phyloP scores from a whole-genome alignment of 352 stramenopile genomes.

The Phytophthora europaea region DNA sequence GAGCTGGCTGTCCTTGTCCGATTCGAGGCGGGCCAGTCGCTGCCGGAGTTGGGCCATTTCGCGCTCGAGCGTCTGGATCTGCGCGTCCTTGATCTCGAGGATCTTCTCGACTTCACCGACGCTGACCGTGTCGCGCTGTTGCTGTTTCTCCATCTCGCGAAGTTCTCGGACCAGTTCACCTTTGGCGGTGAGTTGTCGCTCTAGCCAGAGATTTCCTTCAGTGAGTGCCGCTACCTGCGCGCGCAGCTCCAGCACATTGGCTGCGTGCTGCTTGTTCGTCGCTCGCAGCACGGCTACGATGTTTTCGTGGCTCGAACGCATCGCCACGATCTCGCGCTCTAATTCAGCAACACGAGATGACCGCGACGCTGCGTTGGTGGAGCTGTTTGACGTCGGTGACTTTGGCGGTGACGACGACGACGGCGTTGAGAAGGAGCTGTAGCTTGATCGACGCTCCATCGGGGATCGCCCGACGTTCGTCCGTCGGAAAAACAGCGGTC shows the following conservation, averaged over 20 bases:
- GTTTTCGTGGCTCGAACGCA: conserved; percentile 78
- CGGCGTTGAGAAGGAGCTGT: conserved; percentile 30
- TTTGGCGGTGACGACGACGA: conserved; percentile 20
- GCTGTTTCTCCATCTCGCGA: conserved; percentile 52
- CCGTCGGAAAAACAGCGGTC: conserved; percentile 54
- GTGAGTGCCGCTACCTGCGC: conserved; percentile 69
- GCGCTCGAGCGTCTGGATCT: conserved; percentile 69
- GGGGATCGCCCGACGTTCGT: conserved; percentile 43
- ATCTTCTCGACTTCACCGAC: conserved; percentile 54
- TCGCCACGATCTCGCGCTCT: conserved; percentile 68
- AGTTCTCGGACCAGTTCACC: conserved; percentile 64
- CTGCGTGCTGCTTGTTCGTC: conserved; percentile 77
- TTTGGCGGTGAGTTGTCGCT: conserved; percentile 71
- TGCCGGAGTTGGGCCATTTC: conserved; percentile 63
- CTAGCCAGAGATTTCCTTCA: conserved; percentile 68
- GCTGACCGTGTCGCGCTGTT: conserved; percentile 46
- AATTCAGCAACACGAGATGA: conserved; percentile 58
- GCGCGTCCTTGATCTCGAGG: conserved; percentile 60
- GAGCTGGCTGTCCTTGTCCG: conserved; percentile 71
- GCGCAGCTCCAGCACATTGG: conserved; percentile 71
- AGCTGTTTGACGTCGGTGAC: conserved; percentile 14
- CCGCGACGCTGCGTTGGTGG: conserved; percentile 17
- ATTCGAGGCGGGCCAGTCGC: conserved; percentile 49
- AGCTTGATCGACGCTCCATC: conserved; percentile 50
- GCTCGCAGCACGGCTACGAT: conserved; percentile 71